These are phyloP conservation scores for Citrus trifoliata DNA, from an alignment of 345 rosid species.

Conservation along the genomic window DNA sequence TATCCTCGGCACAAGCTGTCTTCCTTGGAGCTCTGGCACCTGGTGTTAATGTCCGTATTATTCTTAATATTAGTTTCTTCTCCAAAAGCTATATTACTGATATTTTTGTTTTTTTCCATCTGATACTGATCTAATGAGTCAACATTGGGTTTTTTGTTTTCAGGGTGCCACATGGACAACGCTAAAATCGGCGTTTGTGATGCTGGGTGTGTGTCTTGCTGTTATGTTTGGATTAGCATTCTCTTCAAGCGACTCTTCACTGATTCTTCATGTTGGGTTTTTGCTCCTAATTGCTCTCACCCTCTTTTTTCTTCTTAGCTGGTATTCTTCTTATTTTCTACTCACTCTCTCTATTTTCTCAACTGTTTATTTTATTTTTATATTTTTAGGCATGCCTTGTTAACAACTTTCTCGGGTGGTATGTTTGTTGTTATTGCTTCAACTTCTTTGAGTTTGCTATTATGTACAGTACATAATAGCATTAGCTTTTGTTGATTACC, in stretches of 20 bases:
- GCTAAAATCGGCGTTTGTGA: conserved; percentile 63
- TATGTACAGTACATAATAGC: too few relatives aligned
- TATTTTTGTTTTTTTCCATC: neutral
- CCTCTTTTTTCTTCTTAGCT: conserved; percentile 80
- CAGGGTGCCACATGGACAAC: conserved; percentile 91
- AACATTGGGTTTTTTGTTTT: neutral
- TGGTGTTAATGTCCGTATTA: conserved; percentile 70
- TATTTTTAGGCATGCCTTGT: neutral
- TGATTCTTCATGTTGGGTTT: conserved; percentile 72
- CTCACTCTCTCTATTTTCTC: neutral
- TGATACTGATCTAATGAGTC: neutral
- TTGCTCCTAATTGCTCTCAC: conserved; percentile 63
- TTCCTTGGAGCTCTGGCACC: conserved; percentile 82
- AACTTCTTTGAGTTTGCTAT: neutral
- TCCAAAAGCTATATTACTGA: neutral
- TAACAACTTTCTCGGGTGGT: neutral
- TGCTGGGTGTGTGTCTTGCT: conserved; percentile 67
- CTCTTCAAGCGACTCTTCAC: conserved; percentile 63
- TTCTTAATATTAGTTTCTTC: too few relatives aligned
- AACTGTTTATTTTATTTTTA: too few relatives aligned
- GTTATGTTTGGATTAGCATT: conserved; percentile 80
- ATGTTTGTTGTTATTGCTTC: neutral
- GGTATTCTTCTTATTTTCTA: conserved; percentile 36
- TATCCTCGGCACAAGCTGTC: conserved; percentile 70
- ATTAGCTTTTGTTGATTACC: neutral